Evolutionary conservation across 163 green algal species (phyloP).

Genomic region (Trebouxia gelatinosa): DNA sequence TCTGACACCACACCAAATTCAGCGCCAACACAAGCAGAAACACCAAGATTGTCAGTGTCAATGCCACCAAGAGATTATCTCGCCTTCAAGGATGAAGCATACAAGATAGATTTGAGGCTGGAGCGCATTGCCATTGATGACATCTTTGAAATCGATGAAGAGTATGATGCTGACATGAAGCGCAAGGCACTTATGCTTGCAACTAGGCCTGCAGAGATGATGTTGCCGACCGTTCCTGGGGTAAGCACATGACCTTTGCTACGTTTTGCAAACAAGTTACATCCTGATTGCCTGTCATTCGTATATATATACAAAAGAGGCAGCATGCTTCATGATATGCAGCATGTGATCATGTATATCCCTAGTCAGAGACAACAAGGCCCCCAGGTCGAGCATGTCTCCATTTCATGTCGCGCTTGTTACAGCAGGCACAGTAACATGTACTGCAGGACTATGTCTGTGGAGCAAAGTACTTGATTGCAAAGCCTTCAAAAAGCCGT

Average conservation of each 20-base stretch:
- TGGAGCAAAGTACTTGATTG: neutral
- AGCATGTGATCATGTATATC: no score
- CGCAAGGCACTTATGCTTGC: neutral
- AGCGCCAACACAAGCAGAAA: neutral
- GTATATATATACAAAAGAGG: neutral
- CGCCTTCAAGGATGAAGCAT: constrained; percentile 8
- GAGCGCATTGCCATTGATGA: neutral
- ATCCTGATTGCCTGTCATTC: neutral
- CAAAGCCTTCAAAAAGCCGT: neutral
- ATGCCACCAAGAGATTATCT: neutral
- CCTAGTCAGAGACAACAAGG: no score
- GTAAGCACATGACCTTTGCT: neutral
- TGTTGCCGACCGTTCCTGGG: neutral
- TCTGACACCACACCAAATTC: neutral
- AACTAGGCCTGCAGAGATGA: neutral
- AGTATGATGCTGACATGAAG: constrained; percentile 8
- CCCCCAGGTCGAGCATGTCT: neutral
- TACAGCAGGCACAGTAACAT: neutral
- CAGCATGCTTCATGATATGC: neutral
- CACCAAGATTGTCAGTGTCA: neutral
- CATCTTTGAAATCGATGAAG: constrained; percentile 14
- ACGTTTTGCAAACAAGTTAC: neutral
- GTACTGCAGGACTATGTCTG: neutral
- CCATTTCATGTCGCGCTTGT: neutral
- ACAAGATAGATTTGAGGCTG: neutral